Base-by-base conservation (phyloP, 768 basidiomycete species). In the Albatrellus ellisii region DNA sequence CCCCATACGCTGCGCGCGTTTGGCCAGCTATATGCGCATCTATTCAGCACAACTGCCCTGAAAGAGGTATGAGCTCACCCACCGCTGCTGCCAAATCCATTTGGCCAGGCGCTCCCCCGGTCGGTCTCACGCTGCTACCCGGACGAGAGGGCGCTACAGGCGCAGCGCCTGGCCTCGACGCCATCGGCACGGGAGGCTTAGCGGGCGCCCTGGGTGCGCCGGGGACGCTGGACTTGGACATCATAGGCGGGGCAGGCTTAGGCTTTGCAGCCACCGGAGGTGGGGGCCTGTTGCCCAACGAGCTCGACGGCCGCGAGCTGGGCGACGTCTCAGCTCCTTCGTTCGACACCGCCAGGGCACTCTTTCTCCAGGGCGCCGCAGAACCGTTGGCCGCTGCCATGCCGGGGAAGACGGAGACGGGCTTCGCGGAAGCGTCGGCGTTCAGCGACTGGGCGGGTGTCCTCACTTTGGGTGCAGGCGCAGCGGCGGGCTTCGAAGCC, bases 81-180 rank as follows among this genome's bases (percentile, higher is more conserved):
- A 91, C 84, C 37, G 74, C 80, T 48, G 88, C 86, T 44, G 89
- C 85, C 47, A 91, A 62, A 61, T 89, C 89, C 61, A 86, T 48
- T 53, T 89, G 86, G 12, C 70, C 73, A 3, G 64, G 59, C 4
- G 68, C 70, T 28, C 61, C 59, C 36, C 62, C 61, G 28, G 65
- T 65, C 48, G 65, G 68, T 15, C 59, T 54, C 12, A 54, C 63
- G 14, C 55, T 64, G 34, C 65, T 68, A 20, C 65, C 57, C 40
- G 55, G 59, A 44, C 45, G 56, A 28, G 43, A 55, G 28, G 62
- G 59, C 17, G 59, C 55, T n/a, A n/a, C n/a, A n/a, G n/a, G n/a
- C 15, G 65, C 58, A 10, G 60, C 62, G 17, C 62, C 59, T 2
- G 64, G 79, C 44, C 75, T 61, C 6, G 77, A 53, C 12, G 77